Evolutionary conservation across 1,284 basidiomycete species (phyloP), one percentile per base, ranked within the genome.

Genomic region (Marasmius fiardii): DNA sequence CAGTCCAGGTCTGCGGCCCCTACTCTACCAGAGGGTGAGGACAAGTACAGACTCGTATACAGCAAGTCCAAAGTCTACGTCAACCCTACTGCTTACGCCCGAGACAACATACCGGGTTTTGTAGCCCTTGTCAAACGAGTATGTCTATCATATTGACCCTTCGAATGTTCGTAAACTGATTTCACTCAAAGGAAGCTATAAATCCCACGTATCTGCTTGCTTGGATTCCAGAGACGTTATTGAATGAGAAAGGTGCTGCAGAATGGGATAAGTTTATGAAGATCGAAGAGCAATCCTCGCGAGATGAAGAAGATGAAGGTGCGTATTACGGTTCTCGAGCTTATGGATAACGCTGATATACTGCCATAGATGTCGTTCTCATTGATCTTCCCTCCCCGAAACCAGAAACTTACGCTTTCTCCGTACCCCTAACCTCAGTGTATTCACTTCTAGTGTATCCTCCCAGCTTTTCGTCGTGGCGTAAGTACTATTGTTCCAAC

Each of bases 71-170:
- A 95, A 68, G 93, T 95, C 41, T 94, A 95, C 65, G 87, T 97
- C 45, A 94, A 98, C 65, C 95, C 96, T 0, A 96, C 94, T 0
- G 86, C 91, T 2, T 95, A 95, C 67, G 80, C 89, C 2, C 82
- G 89, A 63, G 95, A 98, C 72, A 97, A 98, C 70, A 91, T 98
- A 28, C 85, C 93, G 3, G 96, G 96, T 3, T 97, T 95, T 68
- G 83, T 94, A 5, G 86, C 89, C 12, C 79, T 98, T 56, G 93
- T 97, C 14, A 93, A 90, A 73, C 80, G 83, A 68, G 90, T 88
- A 64, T 55, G 84, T 75, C 48, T 47, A 35, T 33, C n/a, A 48
- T 49, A 28, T 45, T 6, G 8, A 43, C 18, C 8, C 43, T 51
- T 54, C 35, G 51, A 35, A 44, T 57, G n/a, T 60, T 52, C 60